Evolutionary conservation across 2,329 filamentous ascomycete genomes (phyloP).

Genomic region (Proliferodiscus dingleyae): DNA sequence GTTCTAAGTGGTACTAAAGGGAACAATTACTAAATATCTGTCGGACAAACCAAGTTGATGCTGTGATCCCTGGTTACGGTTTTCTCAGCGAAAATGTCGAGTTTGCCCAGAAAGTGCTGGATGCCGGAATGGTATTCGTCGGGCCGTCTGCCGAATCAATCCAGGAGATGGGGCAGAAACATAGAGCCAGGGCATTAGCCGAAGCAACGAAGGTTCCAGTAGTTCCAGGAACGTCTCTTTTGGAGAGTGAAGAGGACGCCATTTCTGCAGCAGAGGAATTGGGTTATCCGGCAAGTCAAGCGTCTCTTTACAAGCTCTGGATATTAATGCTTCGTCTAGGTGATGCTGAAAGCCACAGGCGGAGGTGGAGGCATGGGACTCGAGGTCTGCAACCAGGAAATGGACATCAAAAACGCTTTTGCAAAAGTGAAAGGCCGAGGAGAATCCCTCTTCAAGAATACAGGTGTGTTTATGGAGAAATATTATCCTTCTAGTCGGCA

Average conservation of each 20-base stretch:
- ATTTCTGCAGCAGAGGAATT: slow-evolving; percentile 29
- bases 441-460: slow-evolving; percentile 46
- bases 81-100: slow-evolving; percentile 60
- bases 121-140: slow-evolving; percentile 53
- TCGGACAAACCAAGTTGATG: slow-evolving; percentile 35
- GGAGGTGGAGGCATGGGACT: slow-evolving; percentile 62
- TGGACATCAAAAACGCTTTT: slow-evolving; percentile 48
- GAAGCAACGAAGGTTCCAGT: slow-evolving; percentile 64
- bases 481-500: slow-evolving; percentile 55
- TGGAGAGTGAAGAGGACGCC: slow-evolving; percentile 50
- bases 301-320: background rate
- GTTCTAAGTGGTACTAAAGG: background rate
- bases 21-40: slow-evolving; percentile 10
- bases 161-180: slow-evolving; percentile 36
- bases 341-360: slow-evolving; percentile 54
- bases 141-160: slow-evolving; percentile 43
- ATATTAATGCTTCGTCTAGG: slow-evolving; percentile 12
- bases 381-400: slow-evolving; percentile 43
- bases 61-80: slow-evolving; percentile 63
- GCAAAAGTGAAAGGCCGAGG: slow-evolving; percentile 37
- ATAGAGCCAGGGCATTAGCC: slow-evolving; percentile 53
- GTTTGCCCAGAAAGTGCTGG: slow-evolving; percentile 49
- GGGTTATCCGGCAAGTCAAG: slow-evolving; percentile 31
- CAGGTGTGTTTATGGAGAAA: slow-evolving; percentile 43
- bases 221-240: slow-evolving; percentile 62